A percentile compares a stretch with the other conserved stretches of the same genome.
Conservation (phyloP, 2,329 filamentous ascomycete species). For the Colletotrichum melonis region DNA sequence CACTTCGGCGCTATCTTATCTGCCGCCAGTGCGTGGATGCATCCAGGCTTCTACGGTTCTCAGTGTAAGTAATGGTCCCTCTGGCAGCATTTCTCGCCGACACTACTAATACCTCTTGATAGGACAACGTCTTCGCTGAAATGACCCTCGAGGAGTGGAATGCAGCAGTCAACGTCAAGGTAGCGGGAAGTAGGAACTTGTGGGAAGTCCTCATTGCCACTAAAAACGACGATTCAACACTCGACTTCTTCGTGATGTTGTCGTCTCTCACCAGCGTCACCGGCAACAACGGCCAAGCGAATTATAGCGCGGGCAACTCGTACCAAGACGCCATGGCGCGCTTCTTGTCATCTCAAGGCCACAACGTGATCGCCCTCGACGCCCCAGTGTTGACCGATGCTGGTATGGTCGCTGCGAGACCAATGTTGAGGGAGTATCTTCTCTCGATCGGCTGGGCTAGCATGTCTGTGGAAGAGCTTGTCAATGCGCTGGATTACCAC, state of each 20-base stretch:
- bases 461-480: conserved; percentile 13
- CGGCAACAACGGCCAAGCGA: conserved; percentile 51
- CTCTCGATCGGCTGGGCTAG: conserved; percentile 18
- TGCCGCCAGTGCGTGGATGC: conserved; percentile 52
- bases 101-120: neutral
- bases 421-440: conserved; percentile 14
- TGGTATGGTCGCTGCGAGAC: conserved; percentile 39
- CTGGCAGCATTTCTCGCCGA: neutral
- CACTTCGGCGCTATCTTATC: conserved; percentile 25
- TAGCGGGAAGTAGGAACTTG: conserved; percentile 44
- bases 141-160: conserved; percentile 41
- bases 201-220: conserved; percentile 42
- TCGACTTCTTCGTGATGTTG: conserved; percentile 51
- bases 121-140: conserved; percentile 45
- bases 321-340: conserved; percentile 56
- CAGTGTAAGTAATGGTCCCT: neutral
- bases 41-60: conserved; percentile 58
- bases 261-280: conserved; percentile 42
- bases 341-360: conserved; percentile 49
- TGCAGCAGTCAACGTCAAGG: conserved; percentile 46
- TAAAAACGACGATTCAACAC: neutral
- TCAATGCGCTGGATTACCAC: conserved; percentile 3
- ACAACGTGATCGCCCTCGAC: conserved; percentile 60
- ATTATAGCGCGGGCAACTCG: conserved; percentile 56
- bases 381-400: conserved; percentile 50